Evolutionary conservation across 306 rosid genomes (phyloP).

Genomic region (Cicer cuneatum): DNA sequence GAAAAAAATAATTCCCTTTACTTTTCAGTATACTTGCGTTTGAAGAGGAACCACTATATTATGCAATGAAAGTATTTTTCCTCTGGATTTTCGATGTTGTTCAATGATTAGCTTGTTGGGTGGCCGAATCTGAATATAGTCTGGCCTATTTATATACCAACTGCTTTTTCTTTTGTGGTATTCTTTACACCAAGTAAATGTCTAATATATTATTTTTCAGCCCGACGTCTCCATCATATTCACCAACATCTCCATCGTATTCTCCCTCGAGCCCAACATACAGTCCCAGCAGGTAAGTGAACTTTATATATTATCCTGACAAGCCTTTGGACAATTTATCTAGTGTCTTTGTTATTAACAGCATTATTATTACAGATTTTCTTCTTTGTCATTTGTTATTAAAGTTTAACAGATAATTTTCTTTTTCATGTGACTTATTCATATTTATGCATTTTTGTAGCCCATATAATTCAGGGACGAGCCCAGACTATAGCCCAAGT

Average conservation of each 20-base stretch:
- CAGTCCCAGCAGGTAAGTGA: slow-evolving; percentile 91
- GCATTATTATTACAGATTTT: neutral
- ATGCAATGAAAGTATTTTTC: slow-evolving; percentile 22
- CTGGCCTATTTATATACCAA: slow-evolving; percentile 21
- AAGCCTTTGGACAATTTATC: slow-evolving; percentile 12
- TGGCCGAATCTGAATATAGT: slow-evolving; percentile 10
- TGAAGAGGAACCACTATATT: slow-evolving; percentile 23
- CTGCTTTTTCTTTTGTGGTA: slow-evolving; percentile 13
- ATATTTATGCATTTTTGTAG: slow-evolving; percentile 49
- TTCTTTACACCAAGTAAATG: slow-evolving; percentile 35
- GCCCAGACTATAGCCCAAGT: slow-evolving; percentile 91
- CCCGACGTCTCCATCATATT: slow-evolving; percentile 96
- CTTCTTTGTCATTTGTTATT: neutral
- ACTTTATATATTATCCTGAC: slow-evolving; percentile 19
- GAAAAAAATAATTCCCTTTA: neutral
- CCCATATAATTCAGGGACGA: slow-evolving; percentile 85
- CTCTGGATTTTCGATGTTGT: slow-evolving; percentile 18
- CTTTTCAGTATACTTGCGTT: slow-evolving; percentile 27
- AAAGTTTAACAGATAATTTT: neutral
- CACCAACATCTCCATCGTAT: slow-evolving; percentile 95
- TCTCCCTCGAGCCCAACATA: slow-evolving; percentile 98
- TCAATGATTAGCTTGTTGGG: slow-evolving; percentile 31
- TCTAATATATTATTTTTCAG: slow-evolving; percentile 53
- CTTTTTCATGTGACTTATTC: slow-evolving; percentile 8
- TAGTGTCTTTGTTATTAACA: neutral